These are phyloP conservation scores for Cyberlindnera bimundalis DNA, from an alignment of 805 yeast genomes.

Conservation along the genomic window DNA sequence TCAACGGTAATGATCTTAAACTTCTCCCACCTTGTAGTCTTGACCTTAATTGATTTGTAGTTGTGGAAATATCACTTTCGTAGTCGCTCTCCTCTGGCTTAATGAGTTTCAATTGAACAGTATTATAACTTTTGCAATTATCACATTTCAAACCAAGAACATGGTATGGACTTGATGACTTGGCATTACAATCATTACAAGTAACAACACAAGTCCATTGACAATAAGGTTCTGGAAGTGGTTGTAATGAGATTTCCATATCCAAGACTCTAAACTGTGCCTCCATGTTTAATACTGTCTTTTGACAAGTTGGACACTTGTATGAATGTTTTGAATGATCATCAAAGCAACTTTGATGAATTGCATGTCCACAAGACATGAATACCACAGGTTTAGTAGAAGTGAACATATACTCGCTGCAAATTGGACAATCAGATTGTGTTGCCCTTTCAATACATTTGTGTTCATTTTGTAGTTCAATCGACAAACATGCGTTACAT, in stretches of 20 bases:
- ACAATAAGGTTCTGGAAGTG: constrained; percentile 75
- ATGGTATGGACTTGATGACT: constrained; percentile 72
- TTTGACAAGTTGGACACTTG: constrained; percentile 88
- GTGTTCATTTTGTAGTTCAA: constrained; percentile 73
- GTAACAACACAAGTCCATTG: constrained; percentile 71
- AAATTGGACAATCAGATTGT: constrained; percentile 88
- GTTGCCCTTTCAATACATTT: constrained; percentile 84
- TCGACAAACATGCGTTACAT: constrained; percentile 85
- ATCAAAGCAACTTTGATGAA: constrained; percentile 80
- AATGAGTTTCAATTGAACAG: constrained; percentile 64
- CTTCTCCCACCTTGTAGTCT: constrained; percentile 12
- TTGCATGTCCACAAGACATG: constrained; percentile 93
- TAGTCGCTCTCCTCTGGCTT: constrained; percentile 57
- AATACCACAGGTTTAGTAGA: constrained; percentile 80
- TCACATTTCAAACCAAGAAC: constrained; percentile 84
- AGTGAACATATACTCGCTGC: constrained; percentile 87
- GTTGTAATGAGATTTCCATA: constrained; percentile 72
- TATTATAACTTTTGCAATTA: constrained; percentile 84
- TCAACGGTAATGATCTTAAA: constrained; percentile 23
- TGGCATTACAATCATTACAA: constrained; percentile 87
- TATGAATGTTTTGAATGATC: constrained; percentile 80
- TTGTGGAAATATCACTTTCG: constrained; percentile 26
- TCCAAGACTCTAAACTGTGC: constrained; percentile 85
- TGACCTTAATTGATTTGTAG: constrained; percentile 19
- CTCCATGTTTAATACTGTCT: constrained; percentile 82